phyloP scores from a whole-genome alignment of 352 stramenopile genomes.

The Phytophthora kernoviae region DNA sequence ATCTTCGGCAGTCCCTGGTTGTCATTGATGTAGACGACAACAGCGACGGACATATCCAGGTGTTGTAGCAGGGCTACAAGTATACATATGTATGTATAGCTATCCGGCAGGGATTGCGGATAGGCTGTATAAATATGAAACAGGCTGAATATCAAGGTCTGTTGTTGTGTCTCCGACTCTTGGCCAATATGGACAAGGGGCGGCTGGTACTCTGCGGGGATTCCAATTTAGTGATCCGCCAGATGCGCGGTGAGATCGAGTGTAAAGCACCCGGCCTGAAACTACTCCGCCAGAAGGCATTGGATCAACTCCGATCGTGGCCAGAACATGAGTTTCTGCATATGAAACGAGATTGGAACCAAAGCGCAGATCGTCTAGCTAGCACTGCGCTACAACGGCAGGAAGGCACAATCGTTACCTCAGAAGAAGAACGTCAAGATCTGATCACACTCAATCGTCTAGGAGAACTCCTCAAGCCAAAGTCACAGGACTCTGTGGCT shows the following conservation, averaged over 20 bases:
- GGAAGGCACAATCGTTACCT: background rate
- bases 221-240: slow-evolving; percentile 3
- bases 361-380: background rate
- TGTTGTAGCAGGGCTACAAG: no score
- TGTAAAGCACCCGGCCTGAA: slow-evolving; percentile 5
- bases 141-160: slow-evolving; percentile 4
- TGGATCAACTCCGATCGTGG: background rate
- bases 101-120: no score
- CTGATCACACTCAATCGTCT: slow-evolving; percentile 5
- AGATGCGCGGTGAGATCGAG: slow-evolving; percentile 11
- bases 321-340: slow-evolving; percentile 2
- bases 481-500: background rate
- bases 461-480: background rate
- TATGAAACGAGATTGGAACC: slow-evolving; percentile 10
- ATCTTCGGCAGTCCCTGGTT: no score
- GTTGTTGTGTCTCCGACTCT: background rate
- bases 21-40: no score
- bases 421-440: background rate
- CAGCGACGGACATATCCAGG: no score
- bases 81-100: no score
- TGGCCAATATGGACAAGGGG: background rate
- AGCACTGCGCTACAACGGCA: slow-evolving; percentile 3
- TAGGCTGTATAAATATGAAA: no score
- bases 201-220: slow-evolving; percentile 6
- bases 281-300: background rate